Conservation (phyloP, 2,329 filamentous ascomycete genomes). For the Fusarium nurragi region DNA sequence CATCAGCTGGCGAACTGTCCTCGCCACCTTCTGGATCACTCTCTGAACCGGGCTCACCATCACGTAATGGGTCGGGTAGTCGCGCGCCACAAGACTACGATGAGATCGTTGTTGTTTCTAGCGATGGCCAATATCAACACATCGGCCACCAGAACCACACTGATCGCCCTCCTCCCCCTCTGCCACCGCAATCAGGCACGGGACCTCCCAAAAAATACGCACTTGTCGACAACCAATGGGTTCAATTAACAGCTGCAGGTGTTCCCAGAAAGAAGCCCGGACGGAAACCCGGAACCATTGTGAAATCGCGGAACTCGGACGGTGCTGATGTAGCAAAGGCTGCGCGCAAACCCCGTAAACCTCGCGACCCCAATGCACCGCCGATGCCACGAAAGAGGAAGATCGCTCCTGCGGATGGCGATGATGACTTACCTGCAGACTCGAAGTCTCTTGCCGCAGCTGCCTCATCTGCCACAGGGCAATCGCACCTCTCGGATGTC, state of each 20-base stretch:
- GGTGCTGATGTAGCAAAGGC: slow-evolving; percentile 56
- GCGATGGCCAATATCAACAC: slow-evolving; percentile 44
- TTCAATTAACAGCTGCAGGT: slow-evolving; percentile 66
- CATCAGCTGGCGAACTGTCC: slow-evolving; percentile 60
- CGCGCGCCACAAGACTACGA: slow-evolving; percentile 53
- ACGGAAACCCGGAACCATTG: slow-evolving; percentile 68
- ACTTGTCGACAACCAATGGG: slow-evolving; percentile 53
- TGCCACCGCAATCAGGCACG: slow-evolving; percentile 35
- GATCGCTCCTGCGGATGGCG: slow-evolving; percentile 53
- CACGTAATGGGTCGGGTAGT: slow-evolving; percentile 47
- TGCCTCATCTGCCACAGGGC: slow-evolving; percentile 37
- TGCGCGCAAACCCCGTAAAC: slow-evolving; percentile 62
- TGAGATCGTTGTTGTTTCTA: slow-evolving; percentile 58
- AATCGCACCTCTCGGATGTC: slow-evolving; percentile 38
- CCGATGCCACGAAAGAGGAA: slow-evolving; percentile 66
- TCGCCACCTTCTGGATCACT: slow-evolving; percentile 62
- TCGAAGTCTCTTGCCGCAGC: slow-evolving; percentile 49
- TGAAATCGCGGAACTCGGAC: slow-evolving; percentile 56
- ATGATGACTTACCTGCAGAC: slow-evolving; percentile 50
- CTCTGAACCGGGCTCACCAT: slow-evolving; percentile 60
- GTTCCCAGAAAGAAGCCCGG: slow-evolving; percentile 71
- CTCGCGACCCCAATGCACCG: slow-evolving; percentile 67
- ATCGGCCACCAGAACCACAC: slow-evolving; percentile 34
- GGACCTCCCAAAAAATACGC: slow-evolving; percentile 48
- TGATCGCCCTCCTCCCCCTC: slow-evolving; percentile 37